These are phyloP conservation scores for Liquidambar formosana DNA, from an alignment of 164 flowering plant genomes.

Conservation along the genomic window DNA sequence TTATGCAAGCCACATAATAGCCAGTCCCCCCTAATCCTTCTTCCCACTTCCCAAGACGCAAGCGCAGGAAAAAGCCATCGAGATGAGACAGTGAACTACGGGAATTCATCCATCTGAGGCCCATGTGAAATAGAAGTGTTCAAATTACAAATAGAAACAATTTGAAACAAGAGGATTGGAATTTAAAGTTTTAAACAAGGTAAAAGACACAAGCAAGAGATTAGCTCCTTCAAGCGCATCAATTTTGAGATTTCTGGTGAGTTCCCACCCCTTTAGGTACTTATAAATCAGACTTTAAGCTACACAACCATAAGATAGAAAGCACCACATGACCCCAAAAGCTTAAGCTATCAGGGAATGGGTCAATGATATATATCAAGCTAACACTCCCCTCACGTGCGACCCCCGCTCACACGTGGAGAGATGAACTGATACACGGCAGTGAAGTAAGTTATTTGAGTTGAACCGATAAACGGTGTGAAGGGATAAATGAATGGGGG, in stretches of 20 bases:
- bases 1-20: constrained; percentile 73
- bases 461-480: too few species aligned
- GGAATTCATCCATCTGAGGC: constrained; percentile 67
- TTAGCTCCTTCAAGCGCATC: not conserved
- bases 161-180: not conserved
- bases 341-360: too few species aligned
- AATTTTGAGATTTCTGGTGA: not conserved
- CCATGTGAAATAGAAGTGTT: constrained; percentile 3
- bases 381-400: too few species aligned
- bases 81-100: constrained; percentile 34
- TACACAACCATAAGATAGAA: not conserved
- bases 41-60: constrained; percentile 75
- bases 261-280: not conserved
- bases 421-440: too few species aligned
- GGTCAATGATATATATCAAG: too few species aligned
- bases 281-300: not conserved
- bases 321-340: too few species aligned
- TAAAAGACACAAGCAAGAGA: not conserved
- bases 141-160: not conserved
- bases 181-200: not conserved
- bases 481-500: too few species aligned
- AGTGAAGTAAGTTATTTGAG: too few species aligned
- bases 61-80: constrained; percentile 72
- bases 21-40: constrained; percentile 66
- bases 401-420: too few species aligned